Percentiles rank a stretch among this genome's conserved stretches.
phyloP scores from a whole-genome alignment of 352 stramenopile species.

The Globisporangium lucens region DNA sequence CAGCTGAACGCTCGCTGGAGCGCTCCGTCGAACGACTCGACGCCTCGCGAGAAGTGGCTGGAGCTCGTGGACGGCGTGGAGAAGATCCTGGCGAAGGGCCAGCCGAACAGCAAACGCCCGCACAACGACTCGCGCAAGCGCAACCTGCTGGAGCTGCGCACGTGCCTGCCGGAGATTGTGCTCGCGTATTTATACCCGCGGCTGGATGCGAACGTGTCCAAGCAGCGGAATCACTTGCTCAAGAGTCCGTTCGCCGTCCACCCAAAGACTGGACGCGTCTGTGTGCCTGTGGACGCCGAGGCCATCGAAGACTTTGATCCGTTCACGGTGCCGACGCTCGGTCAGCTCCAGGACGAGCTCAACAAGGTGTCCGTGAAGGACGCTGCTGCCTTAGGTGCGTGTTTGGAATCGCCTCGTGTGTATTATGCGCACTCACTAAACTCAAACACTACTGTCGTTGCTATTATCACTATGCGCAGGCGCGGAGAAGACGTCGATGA shows the following conservation, averaged over 20 bases:
- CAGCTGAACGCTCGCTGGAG: constrained; percentile 65
- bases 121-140: constrained; percentile 62
- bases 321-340: constrained; percentile 82
- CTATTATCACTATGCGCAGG: constrained; percentile 17
- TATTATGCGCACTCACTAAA: neutral
- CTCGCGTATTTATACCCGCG: constrained; percentile 96
- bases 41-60: constrained; percentile 88
- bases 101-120: constrained; percentile 44
- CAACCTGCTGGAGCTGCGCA: constrained; percentile 65
- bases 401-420: neutral
- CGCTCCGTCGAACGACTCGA: constrained; percentile 38
- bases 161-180: constrained; percentile 95
- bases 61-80: constrained; percentile 72
- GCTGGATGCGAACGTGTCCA: constrained; percentile 99
- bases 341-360: constrained; percentile 79
- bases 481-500: constrained; percentile 59
- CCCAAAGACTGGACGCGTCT: constrained; percentile 97
- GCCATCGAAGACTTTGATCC: constrained; percentile 87
- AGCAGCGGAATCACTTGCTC: constrained; percentile 99
- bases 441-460: constrained; percentile 4
- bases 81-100: constrained; percentile 55
- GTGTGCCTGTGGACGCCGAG: constrained; percentile 92
- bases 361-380: constrained; percentile 46
- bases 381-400: constrained; percentile 22
- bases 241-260: constrained; percentile 99